Evolutionary conservation across 768 basidiomycete genomes (phyloP).

Genomic region (Agrocybe chaxingu): DNA sequence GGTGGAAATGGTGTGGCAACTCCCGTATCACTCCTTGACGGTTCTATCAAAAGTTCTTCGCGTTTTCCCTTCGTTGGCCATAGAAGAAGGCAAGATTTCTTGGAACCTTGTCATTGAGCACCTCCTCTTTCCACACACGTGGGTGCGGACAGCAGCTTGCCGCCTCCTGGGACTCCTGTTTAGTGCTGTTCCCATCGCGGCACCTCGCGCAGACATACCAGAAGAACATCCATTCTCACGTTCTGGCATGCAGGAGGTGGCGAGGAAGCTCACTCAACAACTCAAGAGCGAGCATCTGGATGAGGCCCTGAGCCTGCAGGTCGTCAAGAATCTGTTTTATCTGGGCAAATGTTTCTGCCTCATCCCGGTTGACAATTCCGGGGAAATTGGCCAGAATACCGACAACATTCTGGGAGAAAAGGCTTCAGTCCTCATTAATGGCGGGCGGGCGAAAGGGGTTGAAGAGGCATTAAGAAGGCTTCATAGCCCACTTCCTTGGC

Average conservation of each 20-base stretch:
- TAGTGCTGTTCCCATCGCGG: constrained; percentile 41
- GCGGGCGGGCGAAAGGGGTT: constrained; percentile 19
- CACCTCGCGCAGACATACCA: constrained; percentile 28
- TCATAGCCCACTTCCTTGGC: constrained; percentile 73
- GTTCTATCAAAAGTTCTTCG: constrained; percentile 61
- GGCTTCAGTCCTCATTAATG: constrained; percentile 15
- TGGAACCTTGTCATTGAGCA: constrained; percentile 67
- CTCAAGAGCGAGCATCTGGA: constrained; percentile 81
- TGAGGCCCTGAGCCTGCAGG: constrained; percentile 68
- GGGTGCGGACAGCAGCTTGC: constrained; percentile 84
- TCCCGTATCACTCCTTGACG: constrained; percentile 77
- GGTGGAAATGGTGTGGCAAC: constrained; percentile 70
- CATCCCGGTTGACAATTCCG: constrained; percentile 29
- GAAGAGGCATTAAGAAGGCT: constrained; percentile 24
- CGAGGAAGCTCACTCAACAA: constrained; percentile 70
- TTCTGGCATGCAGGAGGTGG: constrained; percentile 60
- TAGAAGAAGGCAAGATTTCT: constrained; percentile 41
- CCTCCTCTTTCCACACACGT: constrained; percentile 88
- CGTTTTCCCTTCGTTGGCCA: constrained; percentile 48
- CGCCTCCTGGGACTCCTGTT: constrained; percentile 74
- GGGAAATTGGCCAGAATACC: constrained; percentile 27
- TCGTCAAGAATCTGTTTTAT: constrained; percentile 92
- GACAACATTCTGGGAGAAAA: constrained; percentile 25
- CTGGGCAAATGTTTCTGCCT: constrained; percentile 81
- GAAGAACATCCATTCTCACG: constrained; percentile 48